A percentile compares a stretch with the other conserved stretches of the same genome.
phyloP scores from a whole-genome alignment of 768 basidiomycete species.

The Clitopilus passeckerianus region DNA sequence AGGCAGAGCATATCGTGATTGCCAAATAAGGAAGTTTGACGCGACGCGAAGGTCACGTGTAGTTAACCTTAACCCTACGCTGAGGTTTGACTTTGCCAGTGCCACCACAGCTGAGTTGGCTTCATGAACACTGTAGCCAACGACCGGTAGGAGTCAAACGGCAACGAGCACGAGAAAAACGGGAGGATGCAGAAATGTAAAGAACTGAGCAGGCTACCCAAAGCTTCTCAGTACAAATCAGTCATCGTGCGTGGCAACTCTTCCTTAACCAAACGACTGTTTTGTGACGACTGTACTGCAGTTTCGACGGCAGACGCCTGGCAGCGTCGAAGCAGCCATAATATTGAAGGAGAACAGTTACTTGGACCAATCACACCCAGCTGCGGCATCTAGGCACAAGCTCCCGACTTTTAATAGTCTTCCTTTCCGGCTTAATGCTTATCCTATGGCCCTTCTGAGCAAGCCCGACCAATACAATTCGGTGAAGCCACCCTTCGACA shows the following conservation, averaged over 20 bases:
- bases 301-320: slow-evolving; percentile 39
- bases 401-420: slow-evolving; percentile 12
- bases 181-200: slow-evolving; percentile 18
- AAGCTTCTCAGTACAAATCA: slow-evolving; percentile 23
- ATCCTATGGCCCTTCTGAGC: slow-evolving; percentile 25
- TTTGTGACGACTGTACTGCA: slow-evolving; percentile 9
- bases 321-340: slow-evolving; percentile 17
- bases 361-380: slow-evolving; percentile 27
- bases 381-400: background rate
- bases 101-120: no score
- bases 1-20: no score
- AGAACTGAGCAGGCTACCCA: slow-evolving; percentile 29
- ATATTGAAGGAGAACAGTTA: background rate
- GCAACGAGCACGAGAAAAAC: background rate
- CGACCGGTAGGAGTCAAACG: background rate
- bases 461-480: slow-evolving; percentile 15
- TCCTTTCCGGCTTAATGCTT: slow-evolving; percentile 19
- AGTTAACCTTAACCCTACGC: no score
- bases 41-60: no score
- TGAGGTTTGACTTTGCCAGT: no score
- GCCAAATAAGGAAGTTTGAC: no score
- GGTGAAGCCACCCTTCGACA: slow-evolving; percentile 10
- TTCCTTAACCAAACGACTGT: background rate
- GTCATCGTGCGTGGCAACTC: slow-evolving; percentile 24
- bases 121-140: no score